phyloP scores from a whole-genome alignment of 1,284 basidiomycete genomes.

The Stygiomarasmius scandens region DNA sequence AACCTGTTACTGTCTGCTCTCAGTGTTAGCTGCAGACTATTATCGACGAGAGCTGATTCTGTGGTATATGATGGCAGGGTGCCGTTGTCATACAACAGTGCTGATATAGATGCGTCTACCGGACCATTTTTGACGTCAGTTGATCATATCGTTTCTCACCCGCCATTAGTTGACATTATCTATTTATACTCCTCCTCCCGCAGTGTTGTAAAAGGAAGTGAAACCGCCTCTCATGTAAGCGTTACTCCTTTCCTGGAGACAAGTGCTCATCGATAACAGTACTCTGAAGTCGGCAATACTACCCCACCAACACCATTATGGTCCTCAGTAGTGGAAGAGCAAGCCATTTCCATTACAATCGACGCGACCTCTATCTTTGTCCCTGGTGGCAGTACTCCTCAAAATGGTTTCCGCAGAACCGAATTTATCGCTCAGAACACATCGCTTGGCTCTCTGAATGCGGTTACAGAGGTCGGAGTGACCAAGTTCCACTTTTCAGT shows the following conservation, averaged over 20 bases:
- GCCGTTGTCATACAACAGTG: slow-evolving; percentile 41
- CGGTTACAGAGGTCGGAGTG: slow-evolving; percentile 43
- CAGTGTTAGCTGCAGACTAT: not conserved
- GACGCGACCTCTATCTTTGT: slow-evolving; percentile 62
- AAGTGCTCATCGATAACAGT: slow-evolving; percentile 36
- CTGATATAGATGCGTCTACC: slow-evolving; percentile 45
- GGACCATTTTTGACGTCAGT: slow-evolving; percentile 59
- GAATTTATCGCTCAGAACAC: slow-evolving; percentile 56
- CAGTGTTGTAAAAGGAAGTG: slow-evolving; percentile 55
- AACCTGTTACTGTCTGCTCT: not conserved
- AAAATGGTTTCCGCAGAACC: slow-evolving; percentile 59
- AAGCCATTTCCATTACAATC: slow-evolving; percentile 52
- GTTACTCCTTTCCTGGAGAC: not conserved
- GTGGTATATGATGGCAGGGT: slow-evolving; percentile 57
- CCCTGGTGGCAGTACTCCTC: slow-evolving; percentile 50
- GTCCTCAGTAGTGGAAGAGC: slow-evolving; percentile 42
- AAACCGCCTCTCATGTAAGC: slow-evolving; percentile 50
- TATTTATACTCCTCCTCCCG: not conserved
- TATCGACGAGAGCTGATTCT: not conserved
- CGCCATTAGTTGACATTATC: not conserved
- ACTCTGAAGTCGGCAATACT: slow-evolving; percentile 42
- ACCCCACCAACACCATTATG: slow-evolving; percentile 52
- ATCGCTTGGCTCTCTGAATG: slow-evolving; percentile 42
- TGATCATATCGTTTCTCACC: too few species aligned
- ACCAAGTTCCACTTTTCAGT: slow-evolving; percentile 62